Conservation (phyloP, 768 basidiomycete genomes). For the Sarcomyxa edulis region DNA sequence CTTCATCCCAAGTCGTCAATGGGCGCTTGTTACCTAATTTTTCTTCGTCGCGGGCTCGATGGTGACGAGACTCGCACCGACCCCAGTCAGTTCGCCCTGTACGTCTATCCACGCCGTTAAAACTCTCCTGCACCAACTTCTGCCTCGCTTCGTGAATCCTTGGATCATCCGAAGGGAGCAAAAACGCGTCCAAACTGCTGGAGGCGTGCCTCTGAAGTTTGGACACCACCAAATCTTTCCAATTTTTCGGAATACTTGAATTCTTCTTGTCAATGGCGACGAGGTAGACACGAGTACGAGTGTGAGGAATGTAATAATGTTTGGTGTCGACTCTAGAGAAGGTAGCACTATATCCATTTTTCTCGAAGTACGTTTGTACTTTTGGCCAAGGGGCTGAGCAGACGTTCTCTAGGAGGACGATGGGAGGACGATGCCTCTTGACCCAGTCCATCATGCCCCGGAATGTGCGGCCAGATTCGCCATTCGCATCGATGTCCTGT, state of each 20-base stretch:
- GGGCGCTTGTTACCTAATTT: constrained; percentile 77
- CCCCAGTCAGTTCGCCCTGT: constrained; percentile 85
- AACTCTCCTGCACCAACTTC: constrained; percentile 70
- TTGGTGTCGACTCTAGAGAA: constrained; percentile 77
- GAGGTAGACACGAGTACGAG: constrained; percentile 86
- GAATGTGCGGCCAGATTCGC: constrained; percentile 92
- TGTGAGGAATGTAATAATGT: constrained; percentile 91
- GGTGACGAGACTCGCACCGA: constrained; percentile 89
- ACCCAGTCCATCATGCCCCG: constrained; percentile 95
- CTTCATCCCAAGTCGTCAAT: constrained; percentile 91
- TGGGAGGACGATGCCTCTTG: constrained; percentile 73
- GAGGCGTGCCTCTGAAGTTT: constrained; percentile 81
- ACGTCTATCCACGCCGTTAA: constrained; percentile 57
- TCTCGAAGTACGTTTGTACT: constrained; percentile 73
- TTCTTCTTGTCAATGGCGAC: constrained; percentile 66
- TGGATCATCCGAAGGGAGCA: constrained; percentile 87
- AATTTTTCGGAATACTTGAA: constrained; percentile 58
- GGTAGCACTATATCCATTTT: constrained; percentile 70
- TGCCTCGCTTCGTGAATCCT: constrained; percentile 87
- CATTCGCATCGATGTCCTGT: constrained; percentile 83
- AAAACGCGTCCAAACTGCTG: constrained; percentile 84
- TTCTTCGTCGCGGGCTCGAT: constrained; percentile 82
- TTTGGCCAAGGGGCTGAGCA: constrained; percentile 83
- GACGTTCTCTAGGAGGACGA: constrained; percentile 96
- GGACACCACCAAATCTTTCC: constrained; percentile 55